Evolutionary conservation across 495 filamentous ascomycete genomes (phyloP).

Genomic region (Penicillium soppii): DNA sequence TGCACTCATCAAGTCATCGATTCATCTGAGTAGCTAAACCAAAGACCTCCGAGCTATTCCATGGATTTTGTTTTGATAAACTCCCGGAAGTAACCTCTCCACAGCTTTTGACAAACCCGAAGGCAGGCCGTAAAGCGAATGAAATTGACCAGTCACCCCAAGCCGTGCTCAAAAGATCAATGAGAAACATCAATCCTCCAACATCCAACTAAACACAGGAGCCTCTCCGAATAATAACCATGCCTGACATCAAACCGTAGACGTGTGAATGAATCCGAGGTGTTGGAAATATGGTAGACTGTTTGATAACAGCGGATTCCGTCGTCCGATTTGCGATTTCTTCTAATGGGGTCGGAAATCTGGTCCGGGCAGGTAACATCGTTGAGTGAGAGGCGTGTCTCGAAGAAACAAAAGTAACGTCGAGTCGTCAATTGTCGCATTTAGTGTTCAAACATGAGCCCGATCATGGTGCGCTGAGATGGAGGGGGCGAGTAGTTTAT

Average conservation of each 20-base stretch:
- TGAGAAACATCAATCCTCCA: conserved; percentile 27
- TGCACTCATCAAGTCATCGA: conserved; percentile 23
- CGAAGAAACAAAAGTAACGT: conserved; percentile 39
- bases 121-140: conserved; percentile 18
- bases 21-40: conserved; percentile 32
- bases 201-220: conserved; percentile 43
- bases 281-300: conserved; percentile 24
- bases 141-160: conserved; percentile 45
- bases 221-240: conserved; percentile 31
- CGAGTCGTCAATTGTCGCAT: conserved; percentile 41
- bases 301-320: conserved; percentile 38
- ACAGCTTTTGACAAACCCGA: conserved; percentile 28
- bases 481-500: conserved; percentile 67
- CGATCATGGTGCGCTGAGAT: conserved; percentile 55
- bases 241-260: conserved; percentile 18
- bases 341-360: conserved; percentile 25
- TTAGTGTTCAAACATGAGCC: conserved; percentile 46
- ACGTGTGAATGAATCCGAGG: conserved; percentile 29
- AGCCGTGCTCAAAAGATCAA: conserved; percentile 25
- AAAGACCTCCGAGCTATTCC: conserved; percentile 27
- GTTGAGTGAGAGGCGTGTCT: conserved; percentile 30
- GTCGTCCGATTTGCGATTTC: conserved; percentile 22
- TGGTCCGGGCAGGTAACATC: conserved; percentile 27
- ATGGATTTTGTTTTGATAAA: conserved; percentile 38
- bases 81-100: conserved; percentile 41